Base-by-base conservation (phyloP, 495 filamentous ascomycete genomes). In the Rostrohypoxylon terebratum region DNA sequence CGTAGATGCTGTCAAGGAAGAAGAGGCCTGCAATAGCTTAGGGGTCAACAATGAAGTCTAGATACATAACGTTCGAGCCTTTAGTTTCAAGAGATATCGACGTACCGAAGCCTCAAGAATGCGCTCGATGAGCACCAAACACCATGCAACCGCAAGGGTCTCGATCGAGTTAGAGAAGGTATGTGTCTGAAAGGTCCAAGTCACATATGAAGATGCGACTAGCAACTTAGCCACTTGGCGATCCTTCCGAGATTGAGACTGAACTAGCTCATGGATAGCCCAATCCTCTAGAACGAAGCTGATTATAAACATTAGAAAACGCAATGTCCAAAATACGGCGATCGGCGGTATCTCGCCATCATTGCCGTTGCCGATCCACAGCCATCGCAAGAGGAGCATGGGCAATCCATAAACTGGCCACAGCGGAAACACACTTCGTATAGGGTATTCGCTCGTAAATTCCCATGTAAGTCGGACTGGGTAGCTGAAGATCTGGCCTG, bases 151-250 rank as follows among this genome's bases (percentile, higher is more conserved):
- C 33, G 92, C 86, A 73, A 99, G 84, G 1, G 96, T 98, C 82
- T 99, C 96, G 74, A 98, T 88, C 58, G 94, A 94, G 80, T 99
- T 99, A 77, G 96, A 98, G 81, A 99, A 98, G 36, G 96, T 98
- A 83, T 99, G 96, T 45, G 93, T 97, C 83, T 99, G 96, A 83
- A 92, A 97, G 45, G 96, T 97, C 96, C 96, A 98, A 53, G 96
- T 98, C 72, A 98, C 95, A 81, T 98, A 99, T 21, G 92, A 96
- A 14, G 96, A 98, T 47, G 94, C 94, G 57, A 97, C 90, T 54
- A 98, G 82, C 33, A 94, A 83, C 42, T 96, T 83, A 18, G 93
- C 92, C 40, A 88, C 82, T 70, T 86, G 88, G 63, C 93, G 88
- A 73, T 94, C 89, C 59, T 89, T 87, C 68, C 89, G 88, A 25